Base-by-base conservation (phyloP, 1,284 basidiomycete species). In the Butyriboletus appendiculatus region DNA sequence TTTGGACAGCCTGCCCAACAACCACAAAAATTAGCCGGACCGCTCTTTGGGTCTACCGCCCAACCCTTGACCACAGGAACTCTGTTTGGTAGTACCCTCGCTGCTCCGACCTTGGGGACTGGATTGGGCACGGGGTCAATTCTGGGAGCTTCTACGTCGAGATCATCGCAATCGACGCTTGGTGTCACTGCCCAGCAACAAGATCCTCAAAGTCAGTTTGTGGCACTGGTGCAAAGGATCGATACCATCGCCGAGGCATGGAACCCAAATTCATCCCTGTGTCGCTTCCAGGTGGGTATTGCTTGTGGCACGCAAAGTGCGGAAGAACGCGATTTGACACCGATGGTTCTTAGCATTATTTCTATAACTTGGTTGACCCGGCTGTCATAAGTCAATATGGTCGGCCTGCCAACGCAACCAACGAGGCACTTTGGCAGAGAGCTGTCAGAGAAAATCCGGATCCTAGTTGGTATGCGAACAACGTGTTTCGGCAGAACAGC, bases 341-440 rank as follows among this genome's bases (percentile, higher is more conserved):
- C 6, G 11, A 41, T 28, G 9, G 20, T 37, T 43, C 26, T 16
- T 57, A 92, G 88, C 82, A 93, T 68, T 86, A 84, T 62, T 95
- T 93, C 67, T 94, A 94, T 70, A 95, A 95, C 63, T 76, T 92
- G 4, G 92, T 95, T 7, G 88, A 92, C 59, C 88, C 90, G 0
- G 76, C 76, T 3, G 81, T 88, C 61, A 81, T 90, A 3, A 76
- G 76, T 28, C 65, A 85, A 52, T 95, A 92, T 62, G 87, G 84
- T 6, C 82, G 91, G 30, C 93, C 92, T 8, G 67, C 76, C 5
- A 90, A 88, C 60, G 88, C 87, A 3, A 81, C 78, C 7, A 89
- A 92, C 57, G 90, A 94, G 39, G 78, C 78, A 7, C 67, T 88
- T 48, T 95, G 92, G 92, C 84, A 89, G 61, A 88, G 88, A 60